Evolutionary conservation across 345 rosid species (phyloP), one percentile per base, ranked within the genome.

Genomic region (Linum lewisii): DNA sequence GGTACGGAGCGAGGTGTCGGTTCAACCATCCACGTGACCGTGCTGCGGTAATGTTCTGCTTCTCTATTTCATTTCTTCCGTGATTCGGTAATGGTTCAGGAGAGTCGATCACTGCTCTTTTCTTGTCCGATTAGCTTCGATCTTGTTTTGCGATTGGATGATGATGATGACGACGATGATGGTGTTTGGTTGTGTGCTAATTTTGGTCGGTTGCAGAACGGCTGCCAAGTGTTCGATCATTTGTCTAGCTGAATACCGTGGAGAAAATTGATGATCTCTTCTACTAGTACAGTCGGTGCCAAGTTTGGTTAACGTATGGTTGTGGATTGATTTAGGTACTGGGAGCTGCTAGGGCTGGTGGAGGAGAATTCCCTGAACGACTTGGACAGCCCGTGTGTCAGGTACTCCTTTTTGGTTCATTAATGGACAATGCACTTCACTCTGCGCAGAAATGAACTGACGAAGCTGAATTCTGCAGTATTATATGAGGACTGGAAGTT

Each of bases 21-120:
- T 93, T 77, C 84, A 93, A 93, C 71, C 99, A 93, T 69, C 97
- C 99, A 36, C 89, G 77, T 51, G 86, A 89, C 72, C 87, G 88
- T 49, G 70, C 67, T 56, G 69, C 68, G 85, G 99, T 93, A 85
- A 77, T 69, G 19, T n/a, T n/a, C n/a, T 51, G 23, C 13, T 15
- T 51, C 10, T 9, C 19, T 51, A 2, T n/a, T n/a, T n/a, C n/a
- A n/a, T n/a, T n/a, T n/a, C n/a, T n/a, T n/a, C n/a, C n/a, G n/a
- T n/a, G n/a, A n/a, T n/a, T n/a, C n/a, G n/a, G n/a, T n/a, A n/a
- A n/a, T n/a, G n/a, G n/a, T n/a, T n/a, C n/a, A n/a, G n/a, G n/a
- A 37, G 19, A 13, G 7, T 24, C 21, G 11, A 20, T 54, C 57
- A 34, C 16, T 36, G 64, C 45, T 55, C 6, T 5, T 24, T n/a